Conservation (phyloP, 116 monocot genomes). For the Posidonia oceanica region DNA sequence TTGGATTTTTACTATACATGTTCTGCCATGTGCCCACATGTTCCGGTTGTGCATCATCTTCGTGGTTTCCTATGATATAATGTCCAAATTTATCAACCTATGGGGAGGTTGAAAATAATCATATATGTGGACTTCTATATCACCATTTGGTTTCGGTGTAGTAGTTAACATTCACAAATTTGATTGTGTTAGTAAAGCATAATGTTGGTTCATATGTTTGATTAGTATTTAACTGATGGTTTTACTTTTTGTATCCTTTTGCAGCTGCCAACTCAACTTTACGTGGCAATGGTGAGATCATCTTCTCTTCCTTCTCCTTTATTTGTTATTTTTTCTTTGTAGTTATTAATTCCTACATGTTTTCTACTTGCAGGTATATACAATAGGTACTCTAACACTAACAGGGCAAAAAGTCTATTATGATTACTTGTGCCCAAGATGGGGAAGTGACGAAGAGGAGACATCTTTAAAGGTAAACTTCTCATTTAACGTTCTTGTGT, state of each 20-base stretch:
- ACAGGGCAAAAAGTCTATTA: constrained; percentile 65
- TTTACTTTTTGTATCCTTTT: constrained; percentile 18
- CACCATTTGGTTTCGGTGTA: neutral
- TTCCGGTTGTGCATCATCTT: neutral
- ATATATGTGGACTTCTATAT: neutral
- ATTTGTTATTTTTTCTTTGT: neutral
- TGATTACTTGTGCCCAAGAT: constrained; percentile 28
- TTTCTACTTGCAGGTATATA: constrained; percentile 49
- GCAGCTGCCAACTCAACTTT: constrained; percentile 84
- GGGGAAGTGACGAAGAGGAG: constrained; percentile 19
- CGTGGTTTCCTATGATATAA: too few relatives aligned
- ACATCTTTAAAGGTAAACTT: neutral
- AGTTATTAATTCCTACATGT: neutral
- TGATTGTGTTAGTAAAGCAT: neutral
- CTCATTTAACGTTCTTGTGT: neutral
- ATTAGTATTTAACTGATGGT: neutral
- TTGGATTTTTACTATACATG: too few relatives aligned
- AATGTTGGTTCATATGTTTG: neutral
- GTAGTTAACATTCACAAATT: neutral
- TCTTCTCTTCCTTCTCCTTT: neutral
- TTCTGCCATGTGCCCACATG: too few relatives aligned
- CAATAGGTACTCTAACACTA: constrained; percentile 40
- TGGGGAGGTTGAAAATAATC: neutral
- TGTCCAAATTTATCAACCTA: neutral
- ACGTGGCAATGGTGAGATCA: constrained; percentile 69